Evolutionary conservation across 495 filamentous ascomycete species (phyloP).

Genomic region (Poronia punctata): DNA sequence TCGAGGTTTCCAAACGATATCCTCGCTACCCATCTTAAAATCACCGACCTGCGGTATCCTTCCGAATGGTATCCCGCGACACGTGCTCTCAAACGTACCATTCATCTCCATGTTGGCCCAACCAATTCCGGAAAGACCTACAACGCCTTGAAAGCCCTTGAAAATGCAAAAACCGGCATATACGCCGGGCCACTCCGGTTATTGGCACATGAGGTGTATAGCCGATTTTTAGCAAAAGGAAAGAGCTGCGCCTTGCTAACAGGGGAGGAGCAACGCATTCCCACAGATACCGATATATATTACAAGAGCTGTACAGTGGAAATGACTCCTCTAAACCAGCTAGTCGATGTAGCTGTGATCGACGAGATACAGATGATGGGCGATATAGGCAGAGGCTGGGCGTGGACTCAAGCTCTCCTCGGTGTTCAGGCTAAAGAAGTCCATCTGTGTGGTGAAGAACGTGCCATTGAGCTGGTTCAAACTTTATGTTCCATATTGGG

Average conservation of each 20-base stretch:
- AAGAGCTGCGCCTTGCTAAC: conserved; percentile 75
- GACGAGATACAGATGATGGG: conserved; percentile 99
- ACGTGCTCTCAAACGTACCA: conserved; percentile 66
- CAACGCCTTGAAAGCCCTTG: conserved; percentile 81
- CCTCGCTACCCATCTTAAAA: conserved; percentile 47
- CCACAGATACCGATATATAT: conserved; percentile 37
- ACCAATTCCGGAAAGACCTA: conserved; percentile 99
- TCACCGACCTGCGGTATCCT: conserved; percentile 78
- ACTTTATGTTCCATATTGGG: conserved; percentile 74
- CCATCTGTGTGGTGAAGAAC: conserved; percentile 88
- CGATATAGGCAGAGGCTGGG: conserved; percentile 76
- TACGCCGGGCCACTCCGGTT: conserved; percentile 89
- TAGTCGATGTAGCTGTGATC: conserved; percentile 85
- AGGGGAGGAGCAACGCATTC: conserved; percentile 73
- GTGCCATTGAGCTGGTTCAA: conserved; percentile 71
- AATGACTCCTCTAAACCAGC: conserved; percentile 70
- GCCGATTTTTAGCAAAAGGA: conserved; percentile 69
- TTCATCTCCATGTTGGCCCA: conserved; percentile 92
- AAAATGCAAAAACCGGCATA: conserved; percentile 65
- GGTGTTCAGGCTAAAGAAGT: conserved; percentile 81
- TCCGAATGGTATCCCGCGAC: conserved; percentile 86
- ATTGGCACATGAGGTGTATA: conserved; percentile 88
- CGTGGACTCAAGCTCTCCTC: conserved; percentile 90
- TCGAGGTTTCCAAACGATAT: conserved; percentile 26
- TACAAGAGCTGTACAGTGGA: conserved; percentile 91